Evolutionary conservation across 352 stramenopile genomes (phyloP).

Genomic region (Elongisporangium undulatum): DNA sequence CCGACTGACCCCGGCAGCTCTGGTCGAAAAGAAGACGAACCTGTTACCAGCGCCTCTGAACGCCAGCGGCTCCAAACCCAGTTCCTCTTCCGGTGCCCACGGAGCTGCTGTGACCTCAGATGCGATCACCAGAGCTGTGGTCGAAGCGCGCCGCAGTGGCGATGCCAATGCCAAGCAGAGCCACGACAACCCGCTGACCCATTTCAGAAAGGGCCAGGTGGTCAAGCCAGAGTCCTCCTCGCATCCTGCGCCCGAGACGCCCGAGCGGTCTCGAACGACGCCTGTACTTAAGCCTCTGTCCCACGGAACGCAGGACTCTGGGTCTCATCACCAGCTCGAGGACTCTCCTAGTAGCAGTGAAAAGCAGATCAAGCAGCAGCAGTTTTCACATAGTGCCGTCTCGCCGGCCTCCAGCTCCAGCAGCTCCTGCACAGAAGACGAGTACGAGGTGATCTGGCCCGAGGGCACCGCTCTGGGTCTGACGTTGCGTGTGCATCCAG

Average conservation of each 20-base stretch:
- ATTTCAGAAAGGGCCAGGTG: neutral
- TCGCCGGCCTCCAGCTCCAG: neutral
- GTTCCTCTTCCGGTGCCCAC: neutral
- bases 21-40: neutral
- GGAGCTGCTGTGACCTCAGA: neutral
- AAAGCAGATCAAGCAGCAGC: conserved; percentile 7
- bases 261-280: neutral
- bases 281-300: neutral
- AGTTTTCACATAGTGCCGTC: neutral
- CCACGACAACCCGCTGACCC: neutral
- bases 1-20: neutral
- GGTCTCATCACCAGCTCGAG: neutral
- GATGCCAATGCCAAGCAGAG: neutral
- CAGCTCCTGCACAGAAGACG: conserved; percentile 23
- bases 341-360: neutral
- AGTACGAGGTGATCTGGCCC: conserved; percentile 74
- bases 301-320: neutral
- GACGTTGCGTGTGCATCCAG: conserved; percentile 65
- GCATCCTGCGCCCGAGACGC: neutral
- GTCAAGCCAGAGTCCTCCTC: neutral
- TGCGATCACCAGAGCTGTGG: neutral
- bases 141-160: neutral
- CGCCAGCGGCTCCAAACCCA: neutral
- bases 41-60: neutral
- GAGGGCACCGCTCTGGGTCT: conserved; percentile 61